Conservation (phyloP, 306 rosid genomes). For the Vigna hirtella region DNA sequence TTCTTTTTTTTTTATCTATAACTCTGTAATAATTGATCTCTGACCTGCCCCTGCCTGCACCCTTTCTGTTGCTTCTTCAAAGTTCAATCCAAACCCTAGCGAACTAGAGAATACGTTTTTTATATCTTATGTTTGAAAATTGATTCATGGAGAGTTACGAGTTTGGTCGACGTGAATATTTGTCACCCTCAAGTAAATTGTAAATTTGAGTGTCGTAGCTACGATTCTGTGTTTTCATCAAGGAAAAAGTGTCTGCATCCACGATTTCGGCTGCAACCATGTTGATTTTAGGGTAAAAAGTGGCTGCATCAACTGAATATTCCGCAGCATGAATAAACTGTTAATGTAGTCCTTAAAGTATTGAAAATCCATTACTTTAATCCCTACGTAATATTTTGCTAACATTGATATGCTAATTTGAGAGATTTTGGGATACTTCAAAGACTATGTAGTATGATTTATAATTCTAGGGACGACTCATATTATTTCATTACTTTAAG, state of each 20-base stretch:
- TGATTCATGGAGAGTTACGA: not conserved
- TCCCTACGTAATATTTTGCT: too few species aligned
- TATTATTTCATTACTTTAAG: too few species aligned
- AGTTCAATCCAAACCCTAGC: slow-evolving; percentile 32
- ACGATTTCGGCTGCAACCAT: not conserved
- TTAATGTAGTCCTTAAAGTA: too few species aligned
- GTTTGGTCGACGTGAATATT: not conserved
- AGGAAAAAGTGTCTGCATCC: not conserved
- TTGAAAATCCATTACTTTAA: too few species aligned
- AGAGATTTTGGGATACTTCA: too few species aligned
- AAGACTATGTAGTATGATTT: too few species aligned
- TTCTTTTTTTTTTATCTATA: not conserved
- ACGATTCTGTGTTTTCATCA: not conserved
- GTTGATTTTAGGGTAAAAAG: not conserved
- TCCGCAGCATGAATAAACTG: not conserved
- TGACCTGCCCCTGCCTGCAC: slow-evolving; percentile 14
- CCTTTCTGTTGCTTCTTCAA: slow-evolving; percentile 23
- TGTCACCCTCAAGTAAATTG: not conserved
- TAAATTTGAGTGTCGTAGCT: not conserved
- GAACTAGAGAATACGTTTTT: not conserved
- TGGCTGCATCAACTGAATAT: too few species aligned
- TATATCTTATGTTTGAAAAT: not conserved
- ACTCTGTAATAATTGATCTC: not conserved
- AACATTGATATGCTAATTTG: too few species aligned
- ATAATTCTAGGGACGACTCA: too few species aligned